Percentiles rank a stretch among this genome's conserved stretches.
These are phyloP conservation scores for Epithele typhae DNA, from an alignment of 768 basidiomycete genomes.

Conservation along the genomic window DNA sequence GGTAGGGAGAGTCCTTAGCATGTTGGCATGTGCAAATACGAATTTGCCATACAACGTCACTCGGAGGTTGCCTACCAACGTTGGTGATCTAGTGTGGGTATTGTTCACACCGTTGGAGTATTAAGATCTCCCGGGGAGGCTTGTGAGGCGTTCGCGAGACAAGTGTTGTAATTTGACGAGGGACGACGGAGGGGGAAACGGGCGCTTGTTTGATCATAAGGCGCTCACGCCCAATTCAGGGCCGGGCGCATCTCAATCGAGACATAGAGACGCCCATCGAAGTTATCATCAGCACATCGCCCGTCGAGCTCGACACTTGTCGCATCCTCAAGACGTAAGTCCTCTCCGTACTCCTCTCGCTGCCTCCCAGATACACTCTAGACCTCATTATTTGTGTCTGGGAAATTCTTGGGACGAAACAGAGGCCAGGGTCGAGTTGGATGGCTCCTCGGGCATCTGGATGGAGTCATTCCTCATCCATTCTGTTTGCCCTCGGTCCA, in stretches of 20 bases:
- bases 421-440: slow-evolving; percentile 7
- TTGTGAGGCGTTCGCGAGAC: no score
- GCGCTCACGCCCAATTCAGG: slow-evolving; percentile 5
- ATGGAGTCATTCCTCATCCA: slow-evolving; percentile 10
- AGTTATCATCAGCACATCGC: slow-evolving; percentile 17
- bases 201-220: not conserved
- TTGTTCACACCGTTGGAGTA: no score
- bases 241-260: slow-evolving; percentile 11
- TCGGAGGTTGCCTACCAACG: no score
- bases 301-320: slow-evolving; percentile 26
- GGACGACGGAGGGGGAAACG: no score
- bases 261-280: slow-evolving; percentile 5
- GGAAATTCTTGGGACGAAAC: not conserved
- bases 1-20: no score
- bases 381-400: not conserved
- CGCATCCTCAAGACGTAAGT: slow-evolving; percentile 38
- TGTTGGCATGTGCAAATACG: no score
- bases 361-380: not conserved
- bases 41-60: no score
- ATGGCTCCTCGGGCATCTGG: slow-evolving; percentile 7
- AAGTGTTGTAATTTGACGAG: no score
- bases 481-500: slow-evolving; percentile 15
- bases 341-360: slow-evolving; percentile 10
- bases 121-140: no score
- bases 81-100: no score